A percentile compares a stretch with the other conserved stretches of the same genome.
phyloP scores from a whole-genome alignment of 2,329 filamentous ascomycete genomes.

The Pestalotiopsis sp. region DNA sequence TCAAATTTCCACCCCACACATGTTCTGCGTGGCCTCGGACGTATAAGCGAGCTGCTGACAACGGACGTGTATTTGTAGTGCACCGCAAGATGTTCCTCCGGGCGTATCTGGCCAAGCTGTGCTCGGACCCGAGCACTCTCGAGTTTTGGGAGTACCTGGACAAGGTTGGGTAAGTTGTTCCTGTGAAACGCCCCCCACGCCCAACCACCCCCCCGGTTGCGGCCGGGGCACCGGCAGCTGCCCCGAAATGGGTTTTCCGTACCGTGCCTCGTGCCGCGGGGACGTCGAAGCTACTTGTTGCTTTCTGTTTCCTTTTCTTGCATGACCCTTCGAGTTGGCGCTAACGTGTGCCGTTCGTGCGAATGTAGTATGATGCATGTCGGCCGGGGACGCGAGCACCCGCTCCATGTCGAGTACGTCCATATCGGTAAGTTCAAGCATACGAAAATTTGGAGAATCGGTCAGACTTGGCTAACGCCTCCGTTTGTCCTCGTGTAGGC shows the following conservation, averaged over 20 bases:
- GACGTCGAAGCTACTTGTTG: not conserved
- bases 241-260: too few species aligned
- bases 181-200: not conserved
- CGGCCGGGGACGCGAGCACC: constrained; percentile 70
- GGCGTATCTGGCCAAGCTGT: constrained; percentile 76
- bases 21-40: not conserved
- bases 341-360: too few species aligned
- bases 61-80: constrained; percentile 27
- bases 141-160: constrained; percentile 84
- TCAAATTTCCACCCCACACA: not conserved
- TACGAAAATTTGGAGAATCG: too few species aligned
- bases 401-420: constrained; percentile 78
- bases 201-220: not conserved
- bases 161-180: constrained; percentile 68
- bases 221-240: not conserved
- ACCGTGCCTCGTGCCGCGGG: too few species aligned
- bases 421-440: constrained; percentile 51
- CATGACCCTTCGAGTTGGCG: too few species aligned
- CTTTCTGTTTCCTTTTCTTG: not conserved
- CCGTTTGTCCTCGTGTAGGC: constrained; percentile 35
- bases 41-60: not conserved
- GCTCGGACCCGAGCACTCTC: constrained; percentile 72
- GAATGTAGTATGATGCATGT: constrained; percentile 70
- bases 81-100: constrained; percentile 77
- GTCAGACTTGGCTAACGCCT: not conserved